Evolutionary conservation across 768 basidiomycete species (phyloP).

Genomic region (Ephemerocybe angulata): DNA sequence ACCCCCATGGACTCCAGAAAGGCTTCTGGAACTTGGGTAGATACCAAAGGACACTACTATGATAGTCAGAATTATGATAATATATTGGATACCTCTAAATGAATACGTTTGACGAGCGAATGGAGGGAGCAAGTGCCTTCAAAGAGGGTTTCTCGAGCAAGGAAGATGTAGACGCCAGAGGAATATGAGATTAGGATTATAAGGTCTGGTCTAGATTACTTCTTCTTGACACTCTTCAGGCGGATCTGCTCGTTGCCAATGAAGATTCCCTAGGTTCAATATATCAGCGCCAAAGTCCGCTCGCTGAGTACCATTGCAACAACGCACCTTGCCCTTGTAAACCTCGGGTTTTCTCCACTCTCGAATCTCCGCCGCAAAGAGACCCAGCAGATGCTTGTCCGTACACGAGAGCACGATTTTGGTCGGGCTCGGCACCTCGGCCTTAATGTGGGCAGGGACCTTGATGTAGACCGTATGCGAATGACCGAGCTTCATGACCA

Average conservation of each 20-base stretch:
- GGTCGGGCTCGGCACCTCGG: conserved; percentile 76
- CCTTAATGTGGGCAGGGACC: conserved; percentile 78
- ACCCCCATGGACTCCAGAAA: too few relatives aligned
- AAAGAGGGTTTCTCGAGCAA: too few relatives aligned
- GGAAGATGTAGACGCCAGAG: background rate
- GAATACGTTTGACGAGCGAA: too few relatives aligned
- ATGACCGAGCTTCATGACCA: conserved; percentile 92
- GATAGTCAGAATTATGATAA: too few relatives aligned
- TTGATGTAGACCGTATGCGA: conserved; percentile 84
- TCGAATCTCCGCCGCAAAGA: conserved; percentile 85
- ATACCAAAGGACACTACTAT: too few relatives aligned
- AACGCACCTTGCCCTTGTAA: conserved; percentile 92
- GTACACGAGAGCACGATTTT: conserved; percentile 79
- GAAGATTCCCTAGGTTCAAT: conserved; percentile 71
- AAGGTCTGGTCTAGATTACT: conserved; percentile 48
- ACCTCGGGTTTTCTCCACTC: conserved; percentile 88
- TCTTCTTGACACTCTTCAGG: conserved; percentile 93
- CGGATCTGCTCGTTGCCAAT: conserved; percentile 90
- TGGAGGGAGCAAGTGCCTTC: too few relatives aligned
- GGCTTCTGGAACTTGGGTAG: too few relatives aligned
- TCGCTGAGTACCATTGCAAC: background rate
- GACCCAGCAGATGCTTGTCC: conserved; percentile 83
- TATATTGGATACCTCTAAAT: too few relatives aligned
- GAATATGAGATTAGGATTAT: background rate
- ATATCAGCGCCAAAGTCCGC: conserved; percentile 2